Conservation (phyloP, 2,329 filamentous ascomycete species). For the Colletotrichum lupini region DNA sequence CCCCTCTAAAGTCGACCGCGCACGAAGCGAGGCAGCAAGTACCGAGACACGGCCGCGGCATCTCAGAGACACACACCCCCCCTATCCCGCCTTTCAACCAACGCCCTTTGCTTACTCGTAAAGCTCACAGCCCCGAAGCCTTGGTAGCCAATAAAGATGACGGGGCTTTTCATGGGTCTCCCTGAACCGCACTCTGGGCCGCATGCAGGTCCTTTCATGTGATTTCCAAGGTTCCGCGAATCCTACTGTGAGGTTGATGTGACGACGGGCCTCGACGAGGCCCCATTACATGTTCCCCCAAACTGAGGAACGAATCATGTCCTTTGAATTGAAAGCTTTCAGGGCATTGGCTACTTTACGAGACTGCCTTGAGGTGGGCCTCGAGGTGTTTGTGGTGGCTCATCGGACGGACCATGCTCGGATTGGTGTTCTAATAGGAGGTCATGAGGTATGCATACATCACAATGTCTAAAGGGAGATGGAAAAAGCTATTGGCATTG, state of each 20-base stretch:
- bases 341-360: neutral
- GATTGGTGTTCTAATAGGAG: neutral
- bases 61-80: too few species aligned
- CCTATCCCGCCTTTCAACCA: neutral
- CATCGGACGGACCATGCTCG: neutral
- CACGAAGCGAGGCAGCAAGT: neutral
- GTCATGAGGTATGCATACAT: neutral
- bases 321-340: too few species aligned
- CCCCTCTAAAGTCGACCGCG: neutral
- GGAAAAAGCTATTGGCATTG: neutral
- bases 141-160: neutral
- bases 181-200: neutral
- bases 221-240: neutral
- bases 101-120: neutral
- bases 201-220: neutral
- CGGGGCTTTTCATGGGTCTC: neutral
- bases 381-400: neutral
- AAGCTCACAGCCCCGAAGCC: neutral
- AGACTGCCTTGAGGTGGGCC: neutral
- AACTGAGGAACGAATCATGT: neutral
- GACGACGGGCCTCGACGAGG: neutral
- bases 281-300: neutral
- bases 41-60: neutral
- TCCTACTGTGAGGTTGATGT: neutral
- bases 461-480: neutral